A percentile compares a stretch with the other conserved stretches of the same genome.
Conservation (phyloP, 371 early-diverging fungal species). For the Rhizopus sp. region DNA sequence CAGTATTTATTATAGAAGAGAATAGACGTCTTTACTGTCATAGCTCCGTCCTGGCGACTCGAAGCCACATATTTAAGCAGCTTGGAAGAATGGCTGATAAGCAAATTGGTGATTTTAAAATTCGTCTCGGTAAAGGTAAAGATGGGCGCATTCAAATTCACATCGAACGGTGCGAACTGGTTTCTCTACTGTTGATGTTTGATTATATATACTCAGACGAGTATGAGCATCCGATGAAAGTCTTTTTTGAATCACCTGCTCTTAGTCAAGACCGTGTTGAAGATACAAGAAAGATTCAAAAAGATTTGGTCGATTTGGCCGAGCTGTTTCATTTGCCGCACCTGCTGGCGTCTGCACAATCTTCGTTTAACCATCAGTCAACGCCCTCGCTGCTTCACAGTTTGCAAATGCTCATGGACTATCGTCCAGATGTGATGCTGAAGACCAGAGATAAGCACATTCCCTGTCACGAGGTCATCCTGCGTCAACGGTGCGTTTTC, state of each 20-base stretch:
- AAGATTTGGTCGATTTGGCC: conserved; percentile 33
- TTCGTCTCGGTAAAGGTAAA: background rate
- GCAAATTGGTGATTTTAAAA: background rate
- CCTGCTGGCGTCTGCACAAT: conserved; percentile 27
- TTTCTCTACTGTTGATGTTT: conserved; percentile 29
- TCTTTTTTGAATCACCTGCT: conserved; percentile 22
- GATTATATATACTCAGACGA: conserved; percentile 43
- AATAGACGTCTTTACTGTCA: conserved; percentile 53
- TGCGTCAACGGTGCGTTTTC: conserved; percentile 67
- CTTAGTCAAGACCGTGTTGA: conserved; percentile 10
- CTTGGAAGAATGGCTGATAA: conserved; percentile 11
- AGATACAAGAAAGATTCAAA: conserved; percentile 23
- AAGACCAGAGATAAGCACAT: conserved; percentile 27
- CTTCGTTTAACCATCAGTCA: conserved; percentile 31
- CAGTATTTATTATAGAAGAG: conserved; percentile 33
- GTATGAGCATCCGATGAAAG: conserved; percentile 39
- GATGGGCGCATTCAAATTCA: conserved; percentile 16
- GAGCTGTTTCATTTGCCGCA: conserved; percentile 28
- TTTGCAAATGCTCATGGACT: background rate
- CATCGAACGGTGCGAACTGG: conserved; percentile 20
- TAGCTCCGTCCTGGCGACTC: conserved; percentile 23
- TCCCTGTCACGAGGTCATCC: conserved; percentile 58
- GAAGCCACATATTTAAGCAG: conserved; percentile 27
- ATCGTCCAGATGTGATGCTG: conserved; percentile 44
- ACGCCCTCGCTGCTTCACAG: conserved; percentile 11